Base-by-base conservation (phyloP, 78 protist species). In the Dictyostelium discoideum region DNA sequence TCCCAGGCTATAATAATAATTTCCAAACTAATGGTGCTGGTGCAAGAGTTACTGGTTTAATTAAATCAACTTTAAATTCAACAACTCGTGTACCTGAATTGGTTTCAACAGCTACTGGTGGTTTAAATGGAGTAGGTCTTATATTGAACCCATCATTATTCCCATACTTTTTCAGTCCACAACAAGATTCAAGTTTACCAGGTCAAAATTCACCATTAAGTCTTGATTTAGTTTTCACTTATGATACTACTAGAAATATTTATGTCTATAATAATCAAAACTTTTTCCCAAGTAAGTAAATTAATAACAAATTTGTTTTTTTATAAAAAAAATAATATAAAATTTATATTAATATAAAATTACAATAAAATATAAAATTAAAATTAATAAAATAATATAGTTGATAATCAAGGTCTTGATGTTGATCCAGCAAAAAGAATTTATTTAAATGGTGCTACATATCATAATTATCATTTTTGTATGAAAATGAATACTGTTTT, bases 401-500 rank as follows among this genome's bases (percentile, higher is more conserved):
- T 80, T 46, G 85, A 77, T 77, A 5, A 46, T 11, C 7, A 80
- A 11, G 85, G 85, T 32, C 48, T n/a, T 40, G 69, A 40, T n/a
- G 69, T 13, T 39, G 26, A 16, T 24, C 22, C 22, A 32, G 18
- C 24, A 8, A 24, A 40, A 29, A 44, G 85, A 10, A 39, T 50
- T 24, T 54, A 48, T 44, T 32, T 1, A 5, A 5, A 26, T 29
- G 5, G 11, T 32, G 84, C 74, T 20, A 20, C 14, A 3, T 57
- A 18, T 46, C 92, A 86, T 24, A 86, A 86, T 32, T 86, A 65
- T 39, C 92, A 77, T 40, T 77, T 79, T 67, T 94, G 97, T 67
- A 22, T 86, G 40, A 63, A 39, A 11, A 10, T 14, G 20, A 76
- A 80, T 14, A 50, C 26, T 7, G 46, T 40, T 11, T 94, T 94